Base-by-base conservation (phyloP, 2,329 filamentous ascomycete species). In the Aspergillus amoenus region DNA sequence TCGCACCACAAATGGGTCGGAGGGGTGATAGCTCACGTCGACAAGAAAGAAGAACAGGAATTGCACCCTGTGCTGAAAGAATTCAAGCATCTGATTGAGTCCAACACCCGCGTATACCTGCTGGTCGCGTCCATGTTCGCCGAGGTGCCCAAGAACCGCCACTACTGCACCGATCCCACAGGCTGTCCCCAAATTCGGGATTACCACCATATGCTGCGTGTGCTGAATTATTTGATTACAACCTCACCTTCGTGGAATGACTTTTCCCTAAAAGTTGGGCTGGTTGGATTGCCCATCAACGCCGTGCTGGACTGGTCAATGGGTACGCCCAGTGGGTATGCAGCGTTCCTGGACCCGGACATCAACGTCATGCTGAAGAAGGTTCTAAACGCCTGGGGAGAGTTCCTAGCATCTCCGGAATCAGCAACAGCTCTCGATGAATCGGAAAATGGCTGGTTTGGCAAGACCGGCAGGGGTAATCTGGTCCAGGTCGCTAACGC, bases 101-200 rank as follows among this genome's bases (percentile, higher is more conserved):
- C 71, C 27, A 85, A 85, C 61, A 76, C 86, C 1, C 81, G 85
- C 21, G 75, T 90, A 24, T 87, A 84, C 75, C 86, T 90, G 80
- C 84, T 86, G 69, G 84, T 89, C 66, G 76, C 77, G 22, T 77
- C 81, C 61, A 90, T 90, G 88, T 90, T 88, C 72, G 77, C 83
- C 30, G 84, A 90, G 72, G 78, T 90, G 18, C 87, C 88, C 0
- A 68, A 70, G 32, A 85, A 84, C 70, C 74, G 79, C 17, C 82
- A 83, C 0, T 90, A 90, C 72, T 68, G 71, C 57, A 77, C 76
- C 6, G 87, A 89, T 59, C 86, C 87, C 0, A 84, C 82, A 1
- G 87, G 86, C 2, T 77, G 80, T 52, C 79, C 76, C 34, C 85
- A 88, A 71, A 83, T 91, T 56, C 81, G 84, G 8, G 81, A 88